Evolutionary conservation across 768 basidiomycete genomes (phyloP), one percentile per base, ranked within the genome.

Genomic region (Leccinellum albellum): DNA sequence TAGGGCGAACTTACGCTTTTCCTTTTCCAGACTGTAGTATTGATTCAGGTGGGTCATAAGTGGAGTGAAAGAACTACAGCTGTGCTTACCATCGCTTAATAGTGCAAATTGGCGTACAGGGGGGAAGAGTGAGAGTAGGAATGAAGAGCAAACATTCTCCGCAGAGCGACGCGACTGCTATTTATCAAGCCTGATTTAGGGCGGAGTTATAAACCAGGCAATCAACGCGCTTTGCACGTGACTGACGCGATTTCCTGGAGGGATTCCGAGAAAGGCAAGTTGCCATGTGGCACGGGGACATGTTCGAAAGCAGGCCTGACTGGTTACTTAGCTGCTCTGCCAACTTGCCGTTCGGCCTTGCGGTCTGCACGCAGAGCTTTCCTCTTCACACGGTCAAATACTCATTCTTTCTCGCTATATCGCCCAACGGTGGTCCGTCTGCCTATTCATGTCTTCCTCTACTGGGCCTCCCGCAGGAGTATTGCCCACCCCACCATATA

Each of bases 21-120:
- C 81, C 82, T 72, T 82, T 82, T 65, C 81, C 80, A 72, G 82
- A 78, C 81, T 82, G 66, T 53, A 47, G 56, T 49, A 31, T 20
- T 17, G 6, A 55, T 15, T 1, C 14, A 17, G 4, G 23, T 70
- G 21, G 62, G 57, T 55, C 54, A 60, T 8, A 55, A 20, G 23
- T 26, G 49, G 31, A 33, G 4, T 7, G 2, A 32, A 23, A 21
- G 5, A 21, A 29, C 15, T 3, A 52, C 6, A 5, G 5, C 17
- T 28, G 4, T n/a, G 28, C 64, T 26, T 57, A 78, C 76, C 77
- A 78, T 79, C 15, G 46, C 52, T 64, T 21, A 50, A 26, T 35
- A 47, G 42, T 55, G 33, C 58, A 56, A 53, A 58, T 42, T 24
- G 56, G 46, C 51, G 8, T 47, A 23, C 50, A 53, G 4, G 10